Percentiles rank a stretch among this genome's conserved stretches.
Conservation (phyloP, 1,139 yeast species). For the Meyerozyma athensensis region DNA sequence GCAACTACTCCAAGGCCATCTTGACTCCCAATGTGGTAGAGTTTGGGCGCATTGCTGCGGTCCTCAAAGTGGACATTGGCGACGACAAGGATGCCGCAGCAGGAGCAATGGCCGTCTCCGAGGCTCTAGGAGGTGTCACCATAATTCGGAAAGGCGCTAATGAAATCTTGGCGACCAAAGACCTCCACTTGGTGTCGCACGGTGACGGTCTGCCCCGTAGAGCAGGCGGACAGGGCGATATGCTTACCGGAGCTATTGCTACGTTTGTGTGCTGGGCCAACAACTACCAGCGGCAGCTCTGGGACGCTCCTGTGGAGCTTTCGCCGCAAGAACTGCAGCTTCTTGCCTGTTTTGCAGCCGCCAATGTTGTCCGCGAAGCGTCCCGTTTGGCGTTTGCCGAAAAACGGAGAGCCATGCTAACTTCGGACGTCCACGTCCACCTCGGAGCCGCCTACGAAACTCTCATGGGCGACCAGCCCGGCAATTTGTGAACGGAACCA, state of each 20-base stretch:
- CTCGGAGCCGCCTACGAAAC: conserved; percentile 62
- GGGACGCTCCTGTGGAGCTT: conserved; percentile 34
- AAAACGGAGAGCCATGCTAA: conserved; percentile 77
- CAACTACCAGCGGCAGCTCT: conserved; percentile 50
- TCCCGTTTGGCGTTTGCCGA: conserved; percentile 58
- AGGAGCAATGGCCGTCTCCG: conserved; percentile 45
- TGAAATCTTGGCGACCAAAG: conserved; percentile 60
- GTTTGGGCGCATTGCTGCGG: conserved; percentile 60
- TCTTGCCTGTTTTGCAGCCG: conserved; percentile 67
- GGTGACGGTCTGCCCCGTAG: conserved; percentile 63
- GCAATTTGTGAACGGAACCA: background rate
- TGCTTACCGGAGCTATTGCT: conserved; percentile 67
- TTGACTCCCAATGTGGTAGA: conserved; percentile 90
- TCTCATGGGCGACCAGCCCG: conserved; percentile 32
- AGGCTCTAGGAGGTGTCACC: conserved; percentile 55
- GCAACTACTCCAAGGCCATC: conserved; percentile 51
- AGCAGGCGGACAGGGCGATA: conserved; percentile 89
- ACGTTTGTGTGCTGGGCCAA: conserved; percentile 50
- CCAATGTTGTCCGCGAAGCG: conserved; percentile 63
- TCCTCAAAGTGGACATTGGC: conserved; percentile 32
- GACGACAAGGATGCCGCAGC: conserved; percentile 21
- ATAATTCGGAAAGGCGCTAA: conserved; percentile 66
- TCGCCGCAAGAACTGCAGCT: background rate
- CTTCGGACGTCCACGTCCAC: conserved; percentile 70
- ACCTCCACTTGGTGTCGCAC: conserved; percentile 32